Evolutionary conservation across 1,284 basidiomycete species (phyloP), one percentile per base, ranked within the genome.

Genomic region (Phaffia rhodozyma): DNA sequence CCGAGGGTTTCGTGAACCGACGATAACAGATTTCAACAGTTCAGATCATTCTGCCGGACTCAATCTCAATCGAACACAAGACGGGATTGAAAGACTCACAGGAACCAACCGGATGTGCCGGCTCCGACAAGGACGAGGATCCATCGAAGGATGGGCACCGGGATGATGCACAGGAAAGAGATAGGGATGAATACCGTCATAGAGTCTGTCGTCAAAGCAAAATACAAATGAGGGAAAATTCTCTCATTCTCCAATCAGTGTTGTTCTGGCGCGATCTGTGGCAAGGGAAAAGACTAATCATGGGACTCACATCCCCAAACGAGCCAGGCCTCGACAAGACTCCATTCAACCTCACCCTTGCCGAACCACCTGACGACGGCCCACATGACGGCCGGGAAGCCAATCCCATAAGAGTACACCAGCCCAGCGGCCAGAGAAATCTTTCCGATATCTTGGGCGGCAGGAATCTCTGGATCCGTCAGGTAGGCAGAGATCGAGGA

Each of bases 361-460:
- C 64, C 64, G 23, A 62, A 49, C 64, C 64, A 66, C 4, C 64
- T 30, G 38, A 62, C 56, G 29, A 66, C 27, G 5, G 49, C 64
- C 64, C 64, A 66, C 3, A 96, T 78, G 20, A 86, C 71, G 0
- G 89, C 76, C 0, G 92, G 92, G 0, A 92, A 72, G 2, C 80
- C 86, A 0, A 97, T 77, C 2, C 87, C 89, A 73, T 96, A 96
- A 13, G 83, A 74, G 74, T 96, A 96, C 23, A 94, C 86, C 16
- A 94, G 77, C 1, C 84, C 82, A 1, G 89, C 83, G 2, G 89
- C 89, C 21, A 88, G 84, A 21, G 85, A 86, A 23, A 97, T 80
- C 51, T 93, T 76, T 48, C 84, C 83, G 73, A 94, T 91, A 75
- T 96, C 84, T 71, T 91, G 91, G 66, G 84, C 83, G 70, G 83